These are phyloP conservation scores for Fusarium metavorans DNA, from an alignment of 2,329 filamentous ascomycete species.

Conservation along the genomic window DNA sequence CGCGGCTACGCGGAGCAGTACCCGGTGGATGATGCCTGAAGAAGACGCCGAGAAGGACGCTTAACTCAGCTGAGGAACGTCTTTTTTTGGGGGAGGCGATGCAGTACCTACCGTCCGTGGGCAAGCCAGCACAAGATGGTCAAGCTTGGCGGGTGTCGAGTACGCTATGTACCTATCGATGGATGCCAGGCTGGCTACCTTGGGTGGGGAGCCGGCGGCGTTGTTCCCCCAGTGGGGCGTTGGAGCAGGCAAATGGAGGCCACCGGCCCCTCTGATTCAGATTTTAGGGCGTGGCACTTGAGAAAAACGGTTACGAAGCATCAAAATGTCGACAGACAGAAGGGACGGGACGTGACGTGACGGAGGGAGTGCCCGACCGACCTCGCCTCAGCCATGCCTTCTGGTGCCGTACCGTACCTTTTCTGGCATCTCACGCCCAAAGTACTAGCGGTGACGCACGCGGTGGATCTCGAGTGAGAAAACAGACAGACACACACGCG, in stretches of 20 bases:
- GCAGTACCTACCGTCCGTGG: constrained; percentile 16
- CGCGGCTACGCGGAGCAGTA: constrained; percentile 29
- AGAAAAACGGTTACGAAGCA: constrained; percentile 37
- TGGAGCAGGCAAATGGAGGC: constrained; percentile 31
- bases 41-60: constrained; percentile 36
- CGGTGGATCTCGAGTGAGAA: constrained; percentile 35
- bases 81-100: constrained; percentile 24
- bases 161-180: constrained; percentile 24
- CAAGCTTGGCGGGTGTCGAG: constrained; percentile 41
- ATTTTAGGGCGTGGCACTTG: constrained; percentile 36
- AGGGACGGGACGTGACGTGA: constrained; percentile 21
- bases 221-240: constrained; percentile 39
- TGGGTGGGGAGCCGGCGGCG: constrained; percentile 32
- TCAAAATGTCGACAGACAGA: constrained; percentile 35
- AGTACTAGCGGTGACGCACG: constrained; percentile 29
- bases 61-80: constrained; percentile 44
- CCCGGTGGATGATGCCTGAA: constrained; percentile 36
- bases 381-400: constrained; percentile 19
- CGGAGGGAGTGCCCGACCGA: constrained; percentile 12
- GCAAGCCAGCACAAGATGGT: constrained; percentile 23
- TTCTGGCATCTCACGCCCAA: constrained; percentile 1
- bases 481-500: constrained; percentile 13
- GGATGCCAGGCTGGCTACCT: background rate
- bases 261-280: constrained; percentile 39
- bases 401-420: constrained; percentile 14